Percentiles rank a stretch among this genome's conserved stretches.
Evolutionary conservation across 1,284 basidiomycete species (phyloP).

Genomic region (Malassezia arunalokei): DNA sequence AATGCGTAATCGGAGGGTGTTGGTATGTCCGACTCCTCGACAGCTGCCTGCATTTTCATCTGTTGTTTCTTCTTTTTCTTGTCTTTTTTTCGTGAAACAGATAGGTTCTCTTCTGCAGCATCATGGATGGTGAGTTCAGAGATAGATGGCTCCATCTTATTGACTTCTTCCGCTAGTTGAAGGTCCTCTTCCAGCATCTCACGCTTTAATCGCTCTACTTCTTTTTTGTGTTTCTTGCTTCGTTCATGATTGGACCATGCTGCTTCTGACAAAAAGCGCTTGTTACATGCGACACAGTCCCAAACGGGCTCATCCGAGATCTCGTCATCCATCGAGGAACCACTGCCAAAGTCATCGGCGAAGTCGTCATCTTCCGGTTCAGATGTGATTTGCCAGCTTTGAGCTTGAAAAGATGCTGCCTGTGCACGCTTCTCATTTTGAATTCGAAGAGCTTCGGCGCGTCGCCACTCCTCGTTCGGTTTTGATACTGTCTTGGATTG

Average conservation of each 20-base stretch:
- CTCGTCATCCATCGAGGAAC: conserved; percentile 12
- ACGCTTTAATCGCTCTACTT: conserved; percentile 51
- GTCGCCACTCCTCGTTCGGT: conserved; percentile 49
- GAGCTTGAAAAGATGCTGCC: conserved; percentile 50
- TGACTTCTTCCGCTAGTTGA: not conserved
- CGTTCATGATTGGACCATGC: conserved; percentile 93
- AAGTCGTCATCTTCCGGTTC: conserved; percentile 16
- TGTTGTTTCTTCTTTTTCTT: conserved; percentile 35
- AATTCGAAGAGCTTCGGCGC: conserved; percentile 47
- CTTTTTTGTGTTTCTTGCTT: conserved; percentile 81
- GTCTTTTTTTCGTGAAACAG: conserved; percentile 18
- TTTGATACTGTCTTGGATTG: conserved; percentile 49
- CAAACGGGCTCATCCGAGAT: conserved; percentile 48
- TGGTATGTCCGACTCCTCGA: not conserved
- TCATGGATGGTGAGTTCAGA: conserved; percentile 19
- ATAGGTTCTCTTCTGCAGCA: not conserved
- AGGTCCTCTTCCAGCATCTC: conserved; percentile 54
- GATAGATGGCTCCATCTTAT: conserved; percentile 12
- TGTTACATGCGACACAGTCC: conserved; percentile 92
- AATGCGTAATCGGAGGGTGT: not conserved
- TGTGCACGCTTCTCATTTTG: conserved; percentile 49
- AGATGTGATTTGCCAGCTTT: conserved; percentile 33
- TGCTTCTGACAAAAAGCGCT: conserved; percentile 78
- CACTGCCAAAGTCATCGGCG: conserved; percentile 24
- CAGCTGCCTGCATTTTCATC: conserved; percentile 16